Conservation (phyloP, 768 basidiomycete species). For the Lentinula detonsa region DNA sequence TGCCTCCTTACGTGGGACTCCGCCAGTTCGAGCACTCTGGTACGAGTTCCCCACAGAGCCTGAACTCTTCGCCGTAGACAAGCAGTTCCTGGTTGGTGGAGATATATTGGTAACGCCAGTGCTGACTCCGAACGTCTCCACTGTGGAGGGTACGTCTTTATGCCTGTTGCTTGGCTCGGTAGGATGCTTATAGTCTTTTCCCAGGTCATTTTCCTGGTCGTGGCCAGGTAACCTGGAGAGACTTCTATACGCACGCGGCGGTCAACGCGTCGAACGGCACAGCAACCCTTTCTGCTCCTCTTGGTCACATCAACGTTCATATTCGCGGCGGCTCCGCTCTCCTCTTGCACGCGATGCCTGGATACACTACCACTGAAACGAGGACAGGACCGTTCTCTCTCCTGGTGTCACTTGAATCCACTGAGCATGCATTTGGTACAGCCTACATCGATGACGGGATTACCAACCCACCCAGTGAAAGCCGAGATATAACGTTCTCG, state of each 20-base stretch:
- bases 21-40: slow-evolving; percentile 70
- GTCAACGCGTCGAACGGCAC: slow-evolving; percentile 31
- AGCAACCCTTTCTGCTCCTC: slow-evolving; percentile 52
- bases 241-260: slow-evolving; percentile 65
- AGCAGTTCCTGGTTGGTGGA: slow-evolving; percentile 67
- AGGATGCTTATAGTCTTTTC: not conserved
- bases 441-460: slow-evolving; percentile 71
- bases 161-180: too few species aligned
- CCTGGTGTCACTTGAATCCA: slow-evolving; percentile 46
- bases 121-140: slow-evolving; percentile 57
- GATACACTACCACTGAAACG: slow-evolving; percentile 66
- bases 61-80: slow-evolving; percentile 53
- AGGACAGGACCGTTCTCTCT: slow-evolving; percentile 55
- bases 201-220: slow-evolving; percentile 62
- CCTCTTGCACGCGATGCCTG: slow-evolving; percentile 55
- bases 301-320: slow-evolving; percentile 73
- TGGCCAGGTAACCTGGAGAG: slow-evolving; percentile 56
- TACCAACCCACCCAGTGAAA: slow-evolving; percentile 50
- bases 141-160: slow-evolving; percentile 49
- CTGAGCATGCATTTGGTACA: slow-evolving; percentile 48
- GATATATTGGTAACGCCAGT: slow-evolving; percentile 77
- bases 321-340: slow-evolving; percentile 64
- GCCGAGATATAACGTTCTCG: slow-evolving; percentile 39
- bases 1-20: slow-evolving; percentile 56
- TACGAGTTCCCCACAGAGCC: slow-evolving; percentile 73